Percentiles rank a stretch among this genome's conserved stretches.
Conservation (phyloP, 768 basidiomycete species). For the Xerocomellus amylosporus region DNA sequence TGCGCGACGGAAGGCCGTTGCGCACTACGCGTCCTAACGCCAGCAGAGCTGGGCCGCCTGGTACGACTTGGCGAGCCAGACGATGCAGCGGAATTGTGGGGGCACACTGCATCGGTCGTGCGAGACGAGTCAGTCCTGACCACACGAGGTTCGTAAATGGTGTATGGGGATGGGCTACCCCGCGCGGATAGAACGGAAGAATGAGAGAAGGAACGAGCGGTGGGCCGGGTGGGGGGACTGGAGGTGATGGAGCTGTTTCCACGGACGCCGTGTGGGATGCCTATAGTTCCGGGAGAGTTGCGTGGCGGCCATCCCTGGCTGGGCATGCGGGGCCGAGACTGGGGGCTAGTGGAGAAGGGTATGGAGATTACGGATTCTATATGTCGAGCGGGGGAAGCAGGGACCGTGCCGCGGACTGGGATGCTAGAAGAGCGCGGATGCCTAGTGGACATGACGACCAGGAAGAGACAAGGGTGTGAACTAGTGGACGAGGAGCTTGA, state of each 20-base stretch:
- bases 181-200: constrained; percentile 33
- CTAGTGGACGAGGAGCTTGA: constrained; percentile 1
- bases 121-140: constrained; percentile 54
- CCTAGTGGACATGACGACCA: constrained; percentile 42
- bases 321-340: constrained; percentile 40
- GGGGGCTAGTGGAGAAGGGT: constrained; percentile 43
- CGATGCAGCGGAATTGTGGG: constrained; percentile 35
- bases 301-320: constrained; percentile 33
- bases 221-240: constrained; percentile 39
- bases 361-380: constrained; percentile 68
- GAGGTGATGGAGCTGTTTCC: constrained; percentile 32
- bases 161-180: constrained; percentile 29
- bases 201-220: constrained; percentile 45
- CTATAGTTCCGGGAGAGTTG: constrained; percentile 32
- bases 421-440: constrained; percentile 65
- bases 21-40: constrained; percentile 23
- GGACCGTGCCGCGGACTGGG: constrained; percentile 50
- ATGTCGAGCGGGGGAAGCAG: constrained; percentile 50
- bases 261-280: constrained; percentile 40
- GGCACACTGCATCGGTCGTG: constrained; percentile 42
- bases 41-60: constrained; percentile 45
- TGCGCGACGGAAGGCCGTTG: constrained; percentile 30
- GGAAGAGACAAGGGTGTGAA: neutral
- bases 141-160: constrained; percentile 62
- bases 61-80: constrained; percentile 44